These are phyloP conservation scores for Poterioochromonas sp. DNA, from an alignment of 352 stramenopile species.

Conservation along the genomic window DNA sequence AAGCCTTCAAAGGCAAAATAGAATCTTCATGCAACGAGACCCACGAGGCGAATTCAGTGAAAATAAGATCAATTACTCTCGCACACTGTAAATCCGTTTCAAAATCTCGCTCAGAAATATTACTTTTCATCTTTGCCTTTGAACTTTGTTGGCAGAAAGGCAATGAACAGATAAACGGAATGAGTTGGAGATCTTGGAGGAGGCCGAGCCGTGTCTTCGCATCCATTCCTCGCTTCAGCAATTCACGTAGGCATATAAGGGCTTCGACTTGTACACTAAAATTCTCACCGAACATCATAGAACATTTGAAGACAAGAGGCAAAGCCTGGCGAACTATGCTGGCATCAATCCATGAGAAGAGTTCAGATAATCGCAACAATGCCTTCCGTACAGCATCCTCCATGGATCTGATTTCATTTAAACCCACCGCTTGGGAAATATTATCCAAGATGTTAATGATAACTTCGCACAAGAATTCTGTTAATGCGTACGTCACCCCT, in stretches of 20 bases:
- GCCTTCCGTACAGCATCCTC: too few relatives aligned
- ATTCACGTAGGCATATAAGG: background rate
- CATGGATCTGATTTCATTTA: too few relatives aligned
- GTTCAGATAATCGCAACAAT: background rate
- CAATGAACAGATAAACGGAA: background rate
- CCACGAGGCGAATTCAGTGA: background rate
- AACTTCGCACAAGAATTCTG: background rate
- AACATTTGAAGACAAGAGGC: background rate
- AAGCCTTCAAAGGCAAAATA: background rate
- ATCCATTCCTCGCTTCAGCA: conserved; percentile 25
- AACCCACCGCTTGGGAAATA: background rate
- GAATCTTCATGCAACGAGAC: background rate
- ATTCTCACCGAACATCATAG: background rate
- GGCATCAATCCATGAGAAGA: background rate
- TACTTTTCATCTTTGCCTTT: background rate
- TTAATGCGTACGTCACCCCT: background rate
- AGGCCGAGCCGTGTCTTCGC: background rate
- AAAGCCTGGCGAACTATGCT: background rate
- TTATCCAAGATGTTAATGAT: too few relatives aligned
- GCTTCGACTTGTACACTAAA: background rate
- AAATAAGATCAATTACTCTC: background rate
- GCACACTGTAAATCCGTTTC: background rate
- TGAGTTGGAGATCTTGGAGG: background rate
- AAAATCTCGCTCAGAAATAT: background rate
- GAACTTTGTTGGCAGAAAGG: background rate